Evolutionary conservation across 306 rosid species (phyloP).

Genomic region (Quercus parvula): DNA sequence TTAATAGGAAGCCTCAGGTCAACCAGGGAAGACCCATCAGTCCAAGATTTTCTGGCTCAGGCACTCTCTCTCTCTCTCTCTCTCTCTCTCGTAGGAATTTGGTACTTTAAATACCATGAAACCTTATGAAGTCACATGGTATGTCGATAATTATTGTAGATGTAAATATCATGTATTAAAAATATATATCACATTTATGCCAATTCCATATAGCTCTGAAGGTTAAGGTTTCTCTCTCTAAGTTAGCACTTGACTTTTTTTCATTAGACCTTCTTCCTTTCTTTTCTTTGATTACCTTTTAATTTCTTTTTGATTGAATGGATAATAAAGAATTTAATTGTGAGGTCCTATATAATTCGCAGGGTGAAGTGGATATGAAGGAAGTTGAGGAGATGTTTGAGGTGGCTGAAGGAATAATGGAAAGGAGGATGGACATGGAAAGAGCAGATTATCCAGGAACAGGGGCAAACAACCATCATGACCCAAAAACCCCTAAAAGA

Average conservation of each 20-base stretch:
- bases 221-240: background rate
- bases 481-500: slow-evolving; percentile 53
- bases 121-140: background rate
- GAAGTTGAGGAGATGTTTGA: slow-evolving; percentile 22
- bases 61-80: slow-evolving; percentile 1
- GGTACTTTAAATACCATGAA: background rate
- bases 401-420: slow-evolving; percentile 18
- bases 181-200: background rate
- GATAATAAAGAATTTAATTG: background rate
- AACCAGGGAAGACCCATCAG: slow-evolving; percentile 21
- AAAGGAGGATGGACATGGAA: slow-evolving; percentile 51
- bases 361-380: slow-evolving; percentile 26
- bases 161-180: no score
- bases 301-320: background rate
- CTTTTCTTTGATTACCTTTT: background rate
- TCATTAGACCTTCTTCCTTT: background rate
- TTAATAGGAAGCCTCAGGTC: slow-evolving; percentile 35
- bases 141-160: background rate
- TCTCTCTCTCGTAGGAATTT: background rate
- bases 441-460: slow-evolving; percentile 56
- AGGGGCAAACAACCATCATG: slow-evolving; percentile 62
- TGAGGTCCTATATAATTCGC: background rate
- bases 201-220: background rate
- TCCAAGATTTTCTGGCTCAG: slow-evolving; percentile 20
- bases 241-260: background rate